Evolutionary conservation across 2,329 filamentous ascomycete species (phyloP), one percentile per base, ranked within the genome.

Genomic region (Sporothrix luriei): DNA sequence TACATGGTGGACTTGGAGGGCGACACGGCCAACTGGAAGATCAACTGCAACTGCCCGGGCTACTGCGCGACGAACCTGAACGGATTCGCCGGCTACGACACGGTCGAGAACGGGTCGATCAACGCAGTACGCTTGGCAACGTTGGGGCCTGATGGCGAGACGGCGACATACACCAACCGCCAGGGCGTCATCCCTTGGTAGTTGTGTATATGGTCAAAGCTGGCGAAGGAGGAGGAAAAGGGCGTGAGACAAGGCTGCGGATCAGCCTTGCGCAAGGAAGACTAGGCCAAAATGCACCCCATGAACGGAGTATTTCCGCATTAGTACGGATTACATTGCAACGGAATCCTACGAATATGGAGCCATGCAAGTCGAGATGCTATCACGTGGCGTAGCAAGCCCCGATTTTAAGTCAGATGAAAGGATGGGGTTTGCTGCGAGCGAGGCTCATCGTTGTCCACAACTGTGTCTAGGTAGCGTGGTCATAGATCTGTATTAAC

Each of bases 31-130:
- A 70, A 71, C 10, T 79, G 75, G 21, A 77, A 76, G 68, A 77
- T 79, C 54, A 81, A 81, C 66, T 70, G 74, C 3, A 77, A 76
- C 9, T 82, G 79, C 52, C 80, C 80, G 0, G 80, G 80, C 0
- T 72, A 77, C n/a, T 77, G 80, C 1, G 75, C 73, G 29, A 79
- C 79, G 4, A 74, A 74, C 3, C 38, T 80, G 62, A 76, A 54
- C n/a, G 68, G 52, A 1, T 76, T 68, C 40, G 52, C n/a, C 2
- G 70, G 71, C 24, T 71, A 66, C 10, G 68, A 70, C 0, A 71
- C 72, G 4, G 49, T 76, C 0, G 77, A 77, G 43, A 57, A 72
- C n/a, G 79, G 77, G 0, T 77, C 78, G 1, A 68, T 74, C 55
- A 72, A 74, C 49, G 72, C 78, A 21, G 75, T 77, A 3, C 72